A percentile compares a stretch with the other conserved stretches of the same genome.
Conservation (phyloP, 2,329 filamentous ascomycete species). For the Fusarium citri region DNA sequence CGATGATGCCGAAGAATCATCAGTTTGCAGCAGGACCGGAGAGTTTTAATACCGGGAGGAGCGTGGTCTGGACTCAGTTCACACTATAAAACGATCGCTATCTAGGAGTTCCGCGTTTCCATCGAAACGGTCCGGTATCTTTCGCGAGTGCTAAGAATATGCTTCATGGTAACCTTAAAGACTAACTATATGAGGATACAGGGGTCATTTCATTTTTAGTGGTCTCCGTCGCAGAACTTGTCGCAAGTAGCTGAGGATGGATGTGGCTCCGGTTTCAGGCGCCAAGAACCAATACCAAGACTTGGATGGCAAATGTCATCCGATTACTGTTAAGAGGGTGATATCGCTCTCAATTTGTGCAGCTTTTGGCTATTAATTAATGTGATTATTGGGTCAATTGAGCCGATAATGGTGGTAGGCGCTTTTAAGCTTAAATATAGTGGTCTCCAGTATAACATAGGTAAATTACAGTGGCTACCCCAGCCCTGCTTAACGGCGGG, state of each 20-base stretch:
- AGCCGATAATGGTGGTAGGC: too few species aligned
- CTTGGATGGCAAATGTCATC: background rate
- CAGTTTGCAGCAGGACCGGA: conserved; percentile 3
- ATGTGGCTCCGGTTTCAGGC: background rate
- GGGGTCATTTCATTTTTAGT: background rate
- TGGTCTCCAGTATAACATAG: background rate
- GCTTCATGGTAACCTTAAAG: conserved; percentile 7
- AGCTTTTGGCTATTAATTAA: background rate
- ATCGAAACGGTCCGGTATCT: background rate
- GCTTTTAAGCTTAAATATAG: background rate
- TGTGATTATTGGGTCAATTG: too few species aligned
- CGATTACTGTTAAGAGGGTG: too few species aligned
- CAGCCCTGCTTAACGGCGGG: background rate
- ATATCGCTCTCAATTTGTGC: background rate
- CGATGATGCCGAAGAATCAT: conserved; percentile 30
- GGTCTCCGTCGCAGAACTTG: background rate
- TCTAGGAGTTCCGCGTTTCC: background rate
- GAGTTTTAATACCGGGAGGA: conserved; percentile 23
- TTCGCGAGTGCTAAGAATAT: background rate
- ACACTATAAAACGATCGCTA: background rate
- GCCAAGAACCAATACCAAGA: background rate
- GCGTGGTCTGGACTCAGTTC: background rate
- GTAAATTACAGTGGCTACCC: background rate
- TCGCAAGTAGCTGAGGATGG: background rate
- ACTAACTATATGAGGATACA: background rate